Evolutionary conservation across 2,329 filamentous ascomycete genomes (phyloP).

Genomic region (Elsinoe perseae): DNA sequence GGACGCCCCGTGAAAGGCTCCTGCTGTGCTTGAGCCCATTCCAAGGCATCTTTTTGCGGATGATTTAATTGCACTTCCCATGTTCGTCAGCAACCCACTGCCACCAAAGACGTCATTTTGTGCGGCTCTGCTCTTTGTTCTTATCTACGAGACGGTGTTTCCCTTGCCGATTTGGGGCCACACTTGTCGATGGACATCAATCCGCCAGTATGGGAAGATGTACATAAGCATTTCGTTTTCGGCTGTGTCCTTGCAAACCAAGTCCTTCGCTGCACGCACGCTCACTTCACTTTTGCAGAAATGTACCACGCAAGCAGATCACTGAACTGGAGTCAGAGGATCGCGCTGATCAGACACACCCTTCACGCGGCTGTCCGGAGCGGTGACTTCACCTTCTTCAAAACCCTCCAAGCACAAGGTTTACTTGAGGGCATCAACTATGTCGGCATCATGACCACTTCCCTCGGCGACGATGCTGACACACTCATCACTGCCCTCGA

Average conservation of each 20-base stretch:
- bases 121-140: neutral
- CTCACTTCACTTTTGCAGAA: neutral
- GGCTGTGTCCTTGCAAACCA: neutral
- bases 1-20: neutral
- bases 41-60: neutral
- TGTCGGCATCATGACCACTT: constrained; percentile 35
- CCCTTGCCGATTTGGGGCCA: neutral
- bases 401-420: constrained; percentile 36
- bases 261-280: neutral
- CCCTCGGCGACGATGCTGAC: constrained; percentile 38
- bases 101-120: neutral
- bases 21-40: neutral
- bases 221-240: constrained; percentile 5
- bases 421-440: constrained; percentile 40
- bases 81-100: neutral
- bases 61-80: neutral
- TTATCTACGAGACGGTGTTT: neutral
- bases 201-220: neutral
- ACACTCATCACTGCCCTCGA: constrained; percentile 38
- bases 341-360: constrained; percentile 40
- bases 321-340: constrained; percentile 40
- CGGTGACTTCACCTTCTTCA: constrained; percentile 42
- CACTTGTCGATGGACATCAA: neutral
- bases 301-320: constrained; percentile 27
- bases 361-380: constrained; percentile 38